Base-by-base conservation (phyloP, 805 yeast genomes). In the Wickerhamomyces queroliae region DNA sequence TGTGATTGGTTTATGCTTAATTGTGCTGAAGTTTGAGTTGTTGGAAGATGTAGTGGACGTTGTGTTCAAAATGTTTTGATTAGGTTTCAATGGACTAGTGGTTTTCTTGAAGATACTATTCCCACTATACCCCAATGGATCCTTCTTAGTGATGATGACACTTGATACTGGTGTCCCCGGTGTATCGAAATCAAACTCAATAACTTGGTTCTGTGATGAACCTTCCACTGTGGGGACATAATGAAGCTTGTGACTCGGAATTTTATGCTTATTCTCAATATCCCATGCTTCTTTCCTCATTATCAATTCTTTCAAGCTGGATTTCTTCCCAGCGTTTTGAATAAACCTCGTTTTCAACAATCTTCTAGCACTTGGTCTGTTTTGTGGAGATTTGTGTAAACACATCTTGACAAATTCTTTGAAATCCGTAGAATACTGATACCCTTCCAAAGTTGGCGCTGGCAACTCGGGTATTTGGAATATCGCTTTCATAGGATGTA, bases 371-470 rank as follows among this genome's bases (percentile, higher is more conserved):
- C 72, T 69, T 0, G 91, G 84, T 43, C 99, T 67, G 33, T 68
- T 62, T 12, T 58, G 58, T 21, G 95, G 90, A 45, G 81, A 78
- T 58, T 79, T 85, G 29, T 77, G 75, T 38, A 93, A 68, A 60
- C 97, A 91, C 39, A 61, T 61, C 20, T 61, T 58, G 18, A 88
- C 78, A 61, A 93, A 91, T 49, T 75, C 82, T 47, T 78, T 77
- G 48, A 85, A 84, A 15, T 72, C 69, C n/a, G 51, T 46, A 4
- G 79, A 78, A 59, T 84, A 87, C 41, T 79, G 82, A 24, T 87
- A 64, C 7, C 97, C 97, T 58, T 88, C 95, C 37, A 93, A 67
- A 38, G 95, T 69, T 7, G 99, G 95, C 5, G 99, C 98, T 33
- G 85, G 82, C 48, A 82, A 83, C 50, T 88, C 27, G 58, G 72